These are phyloP conservation scores for Aspergillus panamensis DNA, from an alignment of 495 filamentous ascomycete species.

Conservation along the genomic window DNA sequence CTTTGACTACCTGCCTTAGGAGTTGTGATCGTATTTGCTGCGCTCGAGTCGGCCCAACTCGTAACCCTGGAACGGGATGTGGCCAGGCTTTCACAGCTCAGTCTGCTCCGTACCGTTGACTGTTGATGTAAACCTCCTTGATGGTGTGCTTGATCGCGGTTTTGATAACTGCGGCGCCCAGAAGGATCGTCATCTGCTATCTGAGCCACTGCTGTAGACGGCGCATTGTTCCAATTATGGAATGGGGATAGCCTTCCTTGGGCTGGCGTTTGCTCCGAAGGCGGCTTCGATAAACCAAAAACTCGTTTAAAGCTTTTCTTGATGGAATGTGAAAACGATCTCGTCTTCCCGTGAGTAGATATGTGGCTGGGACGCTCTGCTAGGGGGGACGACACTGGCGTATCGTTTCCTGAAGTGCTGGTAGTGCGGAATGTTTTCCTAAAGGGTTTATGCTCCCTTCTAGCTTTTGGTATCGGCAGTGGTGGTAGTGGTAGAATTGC, in stretches of 20 bases:
- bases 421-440: constrained; percentile 58
- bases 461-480: constrained; percentile 42
- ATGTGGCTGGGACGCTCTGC: constrained; percentile 25
- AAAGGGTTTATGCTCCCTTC: constrained; percentile 51
- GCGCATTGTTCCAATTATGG: constrained; percentile 35
- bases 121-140: constrained; percentile 32
- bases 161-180: neutral
- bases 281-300: constrained; percentile 49
- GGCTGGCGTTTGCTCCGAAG: constrained; percentile 36
- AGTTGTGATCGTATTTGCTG: constrained; percentile 45
- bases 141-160: constrained; percentile 32
- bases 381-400: constrained; percentile 23
- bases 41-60: constrained; percentile 69
- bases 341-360: constrained; percentile 49
- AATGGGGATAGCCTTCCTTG: constrained; percentile 51
- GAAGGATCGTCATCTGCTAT: constrained; percentile 3
- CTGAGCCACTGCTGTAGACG: neutral
- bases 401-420: constrained; percentile 35
- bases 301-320: constrained; percentile 60
- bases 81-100: constrained; percentile 46
- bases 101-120: constrained; percentile 20
- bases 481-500: constrained; percentile 42
- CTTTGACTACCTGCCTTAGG: constrained; percentile 45
- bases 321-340: constrained; percentile 58
- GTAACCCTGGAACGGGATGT: constrained; percentile 66